Base-by-base conservation (phyloP, 805 yeast species). In the Candida awuae region DNA sequence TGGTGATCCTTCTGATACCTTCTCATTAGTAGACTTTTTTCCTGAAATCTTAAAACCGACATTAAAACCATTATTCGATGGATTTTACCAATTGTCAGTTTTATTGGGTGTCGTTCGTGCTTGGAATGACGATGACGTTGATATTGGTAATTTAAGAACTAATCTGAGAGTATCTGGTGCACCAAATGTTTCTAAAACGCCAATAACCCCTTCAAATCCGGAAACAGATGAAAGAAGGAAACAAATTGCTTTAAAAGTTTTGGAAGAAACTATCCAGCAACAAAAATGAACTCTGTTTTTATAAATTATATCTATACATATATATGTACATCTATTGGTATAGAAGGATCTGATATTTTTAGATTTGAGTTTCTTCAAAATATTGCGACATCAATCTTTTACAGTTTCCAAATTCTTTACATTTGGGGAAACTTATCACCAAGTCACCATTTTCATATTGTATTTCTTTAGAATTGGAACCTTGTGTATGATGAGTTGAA, bases 1-100 rank as follows among this genome's bases (percentile, higher is more conserved):
- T 20, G 96, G 97, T 28, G 96, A 87, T 58, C 94, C 96, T 0
- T 79, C 92, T 0, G 96, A 88, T 49, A 82, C 90, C 1, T 88
- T 88, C 65, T 77, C 84, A 39, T 68, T 88, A 45, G 78, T 80
- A 23, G 80, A 81, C 50, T 85, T 88, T 56, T 88, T 88, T 75
- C 97, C 97, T 1, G 75, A 68, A 34, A 55, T 71, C 1, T 26
- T 71, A 3, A 74, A 75, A 39, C 72, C 75, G 3, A 45, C 70
- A 19, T 55, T 85, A 34, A 63, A 66, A 25, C 74, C 77, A 1
- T 49, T 77, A 0, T 77, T 79, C 44, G 57, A 72, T 31, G 55
- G 53, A 5, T 40, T 62, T 18, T 74, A 67, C 47, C 59, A 63
- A 38, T 26, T 66, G 2, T 44, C 68, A 27, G 62, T 61, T 3